A percentile compares a stretch with the other conserved stretches of the same genome.
Conservation (phyloP, 2,329 filamentous ascomycete species). For the Gaeumannomyces tritici region DNA sequence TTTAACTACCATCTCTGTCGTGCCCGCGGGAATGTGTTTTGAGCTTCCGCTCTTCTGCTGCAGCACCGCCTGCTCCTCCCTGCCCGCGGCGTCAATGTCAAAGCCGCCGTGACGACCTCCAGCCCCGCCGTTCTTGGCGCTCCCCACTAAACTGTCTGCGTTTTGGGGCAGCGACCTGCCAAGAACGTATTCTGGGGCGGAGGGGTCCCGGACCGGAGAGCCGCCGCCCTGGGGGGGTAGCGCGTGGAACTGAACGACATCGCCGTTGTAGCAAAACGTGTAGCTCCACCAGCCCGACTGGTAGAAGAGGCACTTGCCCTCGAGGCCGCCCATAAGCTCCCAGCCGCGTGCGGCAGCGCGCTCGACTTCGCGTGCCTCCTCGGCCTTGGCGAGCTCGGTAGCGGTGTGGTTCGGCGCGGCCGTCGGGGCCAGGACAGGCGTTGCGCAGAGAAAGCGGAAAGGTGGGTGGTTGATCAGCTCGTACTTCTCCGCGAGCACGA, state of each 20-base stretch:
- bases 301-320: conserved; percentile 71
- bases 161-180: conserved; percentile 44
- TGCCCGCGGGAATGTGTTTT: background rate
- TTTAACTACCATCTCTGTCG: conserved; percentile 65
- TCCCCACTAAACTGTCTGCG: background rate
- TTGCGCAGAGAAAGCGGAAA: conserved; percentile 72
- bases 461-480: conserved; percentile 66
- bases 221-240: conserved; percentile 57
- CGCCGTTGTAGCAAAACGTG: conserved; percentile 81
- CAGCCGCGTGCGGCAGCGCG: conserved; percentile 70
- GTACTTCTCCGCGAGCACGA: conserved; percentile 40
- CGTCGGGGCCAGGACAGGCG: conserved; percentile 58
- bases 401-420: conserved; percentile 53
- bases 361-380: conserved; percentile 71
- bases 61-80: conserved; percentile 5
- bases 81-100: background rate
- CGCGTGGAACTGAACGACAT: conserved; percentile 86
- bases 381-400: conserved; percentile 57
- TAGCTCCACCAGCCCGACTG: conserved; percentile 93
- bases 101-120: no score
- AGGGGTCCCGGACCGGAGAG: conserved; percentile 68
- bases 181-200: conserved; percentile 66
- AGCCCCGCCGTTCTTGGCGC: conserved; percentile 8
- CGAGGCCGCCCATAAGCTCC: conserved; percentile 69
- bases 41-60: background rate